Evolutionary conservation across 2,329 filamentous ascomycete genomes (phyloP).

Genomic region (Ascochyta rabiei): DNA sequence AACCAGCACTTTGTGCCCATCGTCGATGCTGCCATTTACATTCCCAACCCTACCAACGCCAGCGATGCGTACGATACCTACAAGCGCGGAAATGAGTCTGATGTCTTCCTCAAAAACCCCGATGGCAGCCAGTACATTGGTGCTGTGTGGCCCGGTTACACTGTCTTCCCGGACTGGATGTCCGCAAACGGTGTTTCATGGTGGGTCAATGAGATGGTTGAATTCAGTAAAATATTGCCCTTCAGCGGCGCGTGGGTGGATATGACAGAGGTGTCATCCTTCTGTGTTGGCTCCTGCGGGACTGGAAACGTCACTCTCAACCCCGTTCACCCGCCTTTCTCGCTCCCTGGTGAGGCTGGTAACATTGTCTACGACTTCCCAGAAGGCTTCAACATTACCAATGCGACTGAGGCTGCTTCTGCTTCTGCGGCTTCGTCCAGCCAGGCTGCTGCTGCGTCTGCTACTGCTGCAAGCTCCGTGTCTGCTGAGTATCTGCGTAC

Average conservation of each 20-base stretch:
- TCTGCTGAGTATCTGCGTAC: slow-evolving; percentile 60
- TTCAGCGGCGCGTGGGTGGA: slow-evolving; percentile 66
- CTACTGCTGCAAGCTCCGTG: slow-evolving; percentile 32
- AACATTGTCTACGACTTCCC: slow-evolving; percentile 67
- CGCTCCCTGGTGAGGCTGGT: slow-evolving; percentile 68
- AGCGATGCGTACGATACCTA: slow-evolving; percentile 64
- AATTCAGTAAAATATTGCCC: slow-evolving; percentile 59
- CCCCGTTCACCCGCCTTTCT: slow-evolving; percentile 70
- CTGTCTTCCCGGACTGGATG: slow-evolving; percentile 66
- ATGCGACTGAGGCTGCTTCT: slow-evolving; percentile 68
- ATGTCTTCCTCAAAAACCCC: slow-evolving; percentile 60
- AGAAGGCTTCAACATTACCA: slow-evolving; percentile 72
- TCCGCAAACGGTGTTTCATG: slow-evolving; percentile 64
- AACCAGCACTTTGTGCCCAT: slow-evolving; percentile 67
- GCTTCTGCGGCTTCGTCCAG: slow-evolving; percentile 61
- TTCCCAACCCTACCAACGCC: slow-evolving; percentile 71
- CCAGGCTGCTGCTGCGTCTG: slow-evolving; percentile 53
- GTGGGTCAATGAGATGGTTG: slow-evolving; percentile 62
- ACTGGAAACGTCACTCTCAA: slow-evolving; percentile 68
- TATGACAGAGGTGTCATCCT: slow-evolving; percentile 66
- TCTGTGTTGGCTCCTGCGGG: slow-evolving; percentile 76
- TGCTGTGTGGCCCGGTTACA: slow-evolving; percentile 64
- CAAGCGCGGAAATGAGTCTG: slow-evolving; percentile 56
- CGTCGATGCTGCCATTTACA: slow-evolving; percentile 70
- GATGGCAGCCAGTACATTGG: slow-evolving; percentile 63